Base-by-base conservation (phyloP, 1,139 yeast genomes). In the Geotrichum phurueaensis region DNA sequence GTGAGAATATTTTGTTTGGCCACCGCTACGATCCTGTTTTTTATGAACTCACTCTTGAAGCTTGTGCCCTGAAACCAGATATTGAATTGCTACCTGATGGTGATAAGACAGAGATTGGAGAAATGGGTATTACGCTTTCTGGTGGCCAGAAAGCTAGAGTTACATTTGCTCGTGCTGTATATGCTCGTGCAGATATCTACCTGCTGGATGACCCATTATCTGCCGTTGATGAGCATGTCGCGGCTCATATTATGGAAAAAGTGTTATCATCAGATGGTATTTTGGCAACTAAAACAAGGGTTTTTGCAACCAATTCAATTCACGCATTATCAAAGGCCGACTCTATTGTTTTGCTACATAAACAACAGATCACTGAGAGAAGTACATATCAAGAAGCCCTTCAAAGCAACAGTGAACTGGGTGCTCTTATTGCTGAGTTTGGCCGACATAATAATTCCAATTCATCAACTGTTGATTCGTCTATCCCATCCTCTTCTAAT, bases 101-200 rank as follows among this genome's bases (percentile, higher is more conserved):
- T 23, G 96, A 89, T 70, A 82, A 79, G 57, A 89, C 97, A 1
- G 83, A 87, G 66, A 96, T 90, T 60, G 96, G 96, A 58, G 97
- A 90, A 73, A 87, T 89, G 69, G 96, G 97, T 60, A 89, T 90
- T 58, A 85, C 96, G 1, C 78, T 90, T 59, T 87, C 95, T 23
- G 96, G 96, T 57, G 97, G 97, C 25, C 97, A 90, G 73, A 90
- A 89, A 76, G 96, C 96, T 0, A 82, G 97, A 69, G 80, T 90
- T 39, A 83, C 94, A 12, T 78, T 90, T 60, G 96, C 97, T 0
- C 81, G 97, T 69, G 96, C 96, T 1, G 95, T 90, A 1, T 90
- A 89, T 70, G 81, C 95, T 6, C 79, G 96, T 60, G 88, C 96
- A 0, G 96, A 90, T 70, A 80, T 90, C 22, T 88, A 87, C 68